phyloP scores from a whole-genome alignment of 768 basidiomycete genomes.

The Plicaturopsis crispa region DNA sequence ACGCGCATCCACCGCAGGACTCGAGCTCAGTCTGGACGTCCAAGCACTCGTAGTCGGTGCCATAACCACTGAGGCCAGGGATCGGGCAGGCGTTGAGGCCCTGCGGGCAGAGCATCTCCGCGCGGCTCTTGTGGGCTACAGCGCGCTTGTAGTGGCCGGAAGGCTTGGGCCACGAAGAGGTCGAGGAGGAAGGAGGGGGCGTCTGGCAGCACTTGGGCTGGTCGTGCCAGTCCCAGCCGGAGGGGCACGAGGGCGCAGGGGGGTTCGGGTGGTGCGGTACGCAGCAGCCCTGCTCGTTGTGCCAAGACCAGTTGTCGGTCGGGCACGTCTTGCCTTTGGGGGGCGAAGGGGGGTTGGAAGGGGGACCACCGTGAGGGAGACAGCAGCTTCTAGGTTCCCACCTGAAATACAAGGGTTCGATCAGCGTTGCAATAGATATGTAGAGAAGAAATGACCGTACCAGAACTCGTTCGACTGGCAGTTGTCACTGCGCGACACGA shows the following conservation, averaged over 20 bases:
- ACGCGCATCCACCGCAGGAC: conserved; percentile 71
- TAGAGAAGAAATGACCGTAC: conserved; percentile 2
- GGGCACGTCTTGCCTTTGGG: conserved; percentile 41
- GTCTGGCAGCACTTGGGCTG: conserved; percentile 32
- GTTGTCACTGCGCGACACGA: too few species aligned
- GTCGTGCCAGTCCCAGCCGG: conserved; percentile 38
- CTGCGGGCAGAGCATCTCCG: conserved; percentile 39
- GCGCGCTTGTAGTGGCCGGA: conserved; percentile 25
- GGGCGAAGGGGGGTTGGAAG: conserved; percentile 32
- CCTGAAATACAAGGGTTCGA: conserved; percentile 9
- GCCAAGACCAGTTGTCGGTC: conserved; percentile 42
- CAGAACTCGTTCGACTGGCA: conserved; percentile 12
- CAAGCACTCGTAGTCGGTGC: conserved; percentile 52
- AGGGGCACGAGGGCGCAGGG: conserved; percentile 29
- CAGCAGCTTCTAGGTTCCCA: conserved; percentile 20
- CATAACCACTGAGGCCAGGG: conserved; percentile 20
- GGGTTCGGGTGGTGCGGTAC: conserved; percentile 37
- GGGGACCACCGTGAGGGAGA: conserved; percentile 27
- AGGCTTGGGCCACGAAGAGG: too few species aligned
- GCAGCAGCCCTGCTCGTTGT: conserved; percentile 39
- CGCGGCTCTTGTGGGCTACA: conserved; percentile 27
- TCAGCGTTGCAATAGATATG: not conserved
- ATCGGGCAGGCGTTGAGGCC: conserved; percentile 54
- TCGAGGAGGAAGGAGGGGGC: conserved; percentile 22
- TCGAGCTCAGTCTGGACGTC: conserved; percentile 56